phyloP scores from a whole-genome alignment of 176 grass and related monocot genomes.

The Secale cereale region DNA sequence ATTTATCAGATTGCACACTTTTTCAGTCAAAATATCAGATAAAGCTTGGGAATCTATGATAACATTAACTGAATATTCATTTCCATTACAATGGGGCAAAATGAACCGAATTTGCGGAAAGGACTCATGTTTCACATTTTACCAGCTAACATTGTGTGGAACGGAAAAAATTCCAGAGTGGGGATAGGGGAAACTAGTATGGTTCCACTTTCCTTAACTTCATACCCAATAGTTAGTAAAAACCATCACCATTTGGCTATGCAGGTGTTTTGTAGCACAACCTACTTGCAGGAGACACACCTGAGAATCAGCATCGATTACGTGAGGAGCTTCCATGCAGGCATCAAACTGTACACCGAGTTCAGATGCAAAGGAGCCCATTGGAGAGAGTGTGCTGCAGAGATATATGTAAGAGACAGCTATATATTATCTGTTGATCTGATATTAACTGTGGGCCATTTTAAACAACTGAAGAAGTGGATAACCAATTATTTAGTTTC shows the following conservation, averaged over 20 bases:
- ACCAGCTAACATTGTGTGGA: neutral
- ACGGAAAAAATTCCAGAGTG: neutral
- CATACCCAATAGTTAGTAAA: neutral
- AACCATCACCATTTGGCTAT: neutral
- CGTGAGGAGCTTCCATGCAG: conserved; percentile 92
- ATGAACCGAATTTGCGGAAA: neutral
- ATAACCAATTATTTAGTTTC: conserved; percentile 18
- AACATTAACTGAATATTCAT: conserved; percentile 5
- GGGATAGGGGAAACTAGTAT: neutral
- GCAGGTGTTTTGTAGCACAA: neutral
- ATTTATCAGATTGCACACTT: neutral
- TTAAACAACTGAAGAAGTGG: conserved; percentile 7
- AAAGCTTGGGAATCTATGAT: conserved; percentile 6
- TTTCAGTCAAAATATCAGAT: neutral
- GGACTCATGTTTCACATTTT: neutral
- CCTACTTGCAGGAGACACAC: conserved; percentile 30
- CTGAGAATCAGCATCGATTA: conserved; percentile 88
- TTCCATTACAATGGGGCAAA: conserved; percentile 16
- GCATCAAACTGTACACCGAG: conserved; percentile 89
- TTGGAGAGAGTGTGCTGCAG: conserved; percentile 85
- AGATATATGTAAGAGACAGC: conserved; percentile 14
- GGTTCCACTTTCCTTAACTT: conserved; percentile 18
- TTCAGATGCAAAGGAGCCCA: conserved; percentile 98
- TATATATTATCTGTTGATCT: conserved; percentile 1
- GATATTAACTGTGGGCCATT: conserved; percentile 3